A percentile compares a stretch with the other conserved stretches of the same genome.
Evolutionary conservation across 768 basidiomycete genomes (phyloP).

Genomic region (Phylloporus sp.): DNA sequence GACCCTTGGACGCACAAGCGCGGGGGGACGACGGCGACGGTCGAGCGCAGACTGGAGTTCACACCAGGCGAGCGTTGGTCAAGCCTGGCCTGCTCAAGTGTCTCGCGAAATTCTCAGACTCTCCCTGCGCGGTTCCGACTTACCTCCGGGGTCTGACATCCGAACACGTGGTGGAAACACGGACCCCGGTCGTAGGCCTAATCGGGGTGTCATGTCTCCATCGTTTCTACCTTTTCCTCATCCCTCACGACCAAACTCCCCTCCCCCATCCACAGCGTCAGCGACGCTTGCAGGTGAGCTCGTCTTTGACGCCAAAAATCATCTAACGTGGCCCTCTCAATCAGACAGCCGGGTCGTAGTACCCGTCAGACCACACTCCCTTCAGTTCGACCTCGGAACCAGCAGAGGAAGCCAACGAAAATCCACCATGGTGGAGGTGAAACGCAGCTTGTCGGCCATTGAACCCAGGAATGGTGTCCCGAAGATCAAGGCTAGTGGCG

Average conservation of each 20-base stretch:
- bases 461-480: constrained; percentile 15
- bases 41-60: constrained; percentile 57
- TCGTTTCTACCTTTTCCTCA: constrained; percentile 32
- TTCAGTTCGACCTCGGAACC: constrained; percentile 17
- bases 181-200: constrained; percentile 15
- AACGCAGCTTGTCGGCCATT: constrained; percentile 24
- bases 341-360: constrained; percentile 17
- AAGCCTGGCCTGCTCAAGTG: constrained; percentile 55
- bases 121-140: constrained; percentile 31
- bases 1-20: constrained; percentile 19
- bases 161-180: constrained; percentile 17
- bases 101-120: constrained; percentile 51
- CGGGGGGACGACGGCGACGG: constrained; percentile 38
- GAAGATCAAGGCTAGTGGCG: constrained; percentile 16
- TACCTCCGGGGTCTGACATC: constrained; percentile 23
- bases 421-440: constrained; percentile 19
- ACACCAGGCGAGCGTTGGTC: constrained; percentile 39
- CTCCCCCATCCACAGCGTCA: constrained; percentile 18
- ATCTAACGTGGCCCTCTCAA: not conserved
- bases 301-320: not conserved
- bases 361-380: constrained; percentile 17
- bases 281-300: constrained; percentile 25
- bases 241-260: constrained; percentile 21
- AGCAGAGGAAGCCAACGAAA: constrained; percentile 12
- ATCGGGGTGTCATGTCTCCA: constrained; percentile 15